Evolutionary conservation across 352 stramenopile species (phyloP), one percentile per base, ranked within the genome.

Genomic region (Pythium pyrilobum): DNA sequence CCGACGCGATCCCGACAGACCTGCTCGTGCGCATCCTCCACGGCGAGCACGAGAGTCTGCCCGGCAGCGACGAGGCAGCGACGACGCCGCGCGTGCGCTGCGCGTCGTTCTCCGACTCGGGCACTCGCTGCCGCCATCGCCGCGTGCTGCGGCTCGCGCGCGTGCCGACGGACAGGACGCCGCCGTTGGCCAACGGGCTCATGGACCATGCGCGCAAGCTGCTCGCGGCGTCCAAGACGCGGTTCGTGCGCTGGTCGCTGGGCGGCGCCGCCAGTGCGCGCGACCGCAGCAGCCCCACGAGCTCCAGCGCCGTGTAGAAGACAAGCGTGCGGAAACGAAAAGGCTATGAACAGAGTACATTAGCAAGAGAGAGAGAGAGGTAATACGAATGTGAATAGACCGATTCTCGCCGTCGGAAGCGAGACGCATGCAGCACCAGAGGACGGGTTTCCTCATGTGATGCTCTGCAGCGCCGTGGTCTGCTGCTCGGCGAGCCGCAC

Each of bases 401-500:
- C n/a, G n/a, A n/a, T n/a, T n/a, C n/a, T n/a, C n/a, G n/a, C n/a
- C n/a, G n/a, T n/a, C n/a, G n/a, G n/a, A n/a, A n/a, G n/a, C n/a
- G n/a, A n/a, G n/a, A n/a, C n/a, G n/a, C n/a, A n/a, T n/a, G n/a
- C n/a, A n/a, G n/a, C n/a, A n/a, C n/a, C n/a, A n/a, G n/a, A n/a
- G n/a, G n/a, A n/a, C n/a, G n/a, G n/a, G n/a, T n/a, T n/a, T n/a
- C n/a, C n/a, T n/a, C n/a, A 79, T 11, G 59, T 68, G 42, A 89
- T 74, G 50, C 74, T 85, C 46, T 90, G 80, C 23, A 90, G 67
- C 20, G 80, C 77, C 3, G 61, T 67, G 9, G 81, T 84, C 62
- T 90, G 80, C 47, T 90, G 80, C 33, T 88, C 74, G 3, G 80
- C 80, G 27, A 90, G 42, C 13, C 80, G 77, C 36, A 89, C 64